phyloP scores from a whole-genome alignment of 2,329 filamentous ascomycete genomes.

The Botrytis cinerea region DNA sequence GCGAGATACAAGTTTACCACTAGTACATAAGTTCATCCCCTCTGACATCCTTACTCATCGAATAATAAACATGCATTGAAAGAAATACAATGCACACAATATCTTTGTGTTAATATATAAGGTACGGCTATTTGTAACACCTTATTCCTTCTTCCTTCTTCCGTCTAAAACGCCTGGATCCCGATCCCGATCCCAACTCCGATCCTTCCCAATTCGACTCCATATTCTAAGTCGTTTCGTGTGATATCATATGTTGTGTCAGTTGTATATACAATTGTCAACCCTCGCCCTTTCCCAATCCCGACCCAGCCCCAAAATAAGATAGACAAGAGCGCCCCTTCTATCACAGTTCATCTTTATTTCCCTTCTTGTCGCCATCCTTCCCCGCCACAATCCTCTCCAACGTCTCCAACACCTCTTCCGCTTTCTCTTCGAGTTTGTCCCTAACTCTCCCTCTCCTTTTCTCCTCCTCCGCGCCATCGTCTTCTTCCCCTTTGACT shows the following conservation, averaged over 20 bases:
- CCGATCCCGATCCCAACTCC: background rate
- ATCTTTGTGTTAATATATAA: background rate
- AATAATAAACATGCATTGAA: background rate
- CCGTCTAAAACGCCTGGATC: background rate
- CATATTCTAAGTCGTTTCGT: background rate
- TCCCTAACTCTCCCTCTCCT: background rate
- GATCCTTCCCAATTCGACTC: background rate
- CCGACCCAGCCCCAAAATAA: background rate
- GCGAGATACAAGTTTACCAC: background rate
- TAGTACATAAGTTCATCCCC: background rate
- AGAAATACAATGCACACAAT: background rate
- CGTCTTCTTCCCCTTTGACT: conserved; percentile 49
- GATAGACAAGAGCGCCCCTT: background rate
- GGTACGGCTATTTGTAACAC: background rate
- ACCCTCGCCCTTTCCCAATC: background rate
- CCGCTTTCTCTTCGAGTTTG: background rate
- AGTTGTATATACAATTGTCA: background rate
- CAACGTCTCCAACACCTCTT: background rate
- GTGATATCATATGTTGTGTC: background rate
- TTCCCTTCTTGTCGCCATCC: background rate
- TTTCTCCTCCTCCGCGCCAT: conserved; percentile 40
- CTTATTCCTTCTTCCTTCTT: background rate
- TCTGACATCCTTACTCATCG: background rate
- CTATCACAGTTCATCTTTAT: conserved; percentile 1
- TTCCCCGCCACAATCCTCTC: background rate